phyloP scores from a whole-genome alignment of 257 asterid species.

The Dorcoceras hygrometricum region DNA sequence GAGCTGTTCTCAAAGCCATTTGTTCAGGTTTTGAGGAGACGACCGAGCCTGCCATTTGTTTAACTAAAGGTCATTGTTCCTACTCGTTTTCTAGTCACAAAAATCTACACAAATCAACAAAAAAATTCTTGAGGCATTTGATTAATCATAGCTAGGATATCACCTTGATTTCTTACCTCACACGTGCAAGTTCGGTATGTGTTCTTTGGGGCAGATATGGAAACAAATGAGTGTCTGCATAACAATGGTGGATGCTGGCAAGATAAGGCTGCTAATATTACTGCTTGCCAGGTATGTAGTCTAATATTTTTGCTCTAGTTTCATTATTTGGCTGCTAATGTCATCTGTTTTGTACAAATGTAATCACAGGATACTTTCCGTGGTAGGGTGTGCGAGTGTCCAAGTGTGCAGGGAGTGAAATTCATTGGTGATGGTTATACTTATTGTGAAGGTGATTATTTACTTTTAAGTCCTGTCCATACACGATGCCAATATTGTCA shows the following conservation, averaged over 20 bases:
- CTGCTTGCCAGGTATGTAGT: constrained; percentile 97
- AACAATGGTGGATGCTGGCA: constrained; percentile 99
- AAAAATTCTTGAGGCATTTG: neutral
- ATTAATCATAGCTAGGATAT: neutral
- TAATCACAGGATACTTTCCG: constrained; percentile 83
- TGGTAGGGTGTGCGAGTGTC: constrained; percentile 91
- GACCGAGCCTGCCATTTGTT: constrained; percentile 64
- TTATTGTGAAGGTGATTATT: constrained; percentile 73
- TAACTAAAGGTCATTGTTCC: constrained; percentile 38
- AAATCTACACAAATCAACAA: neutral
- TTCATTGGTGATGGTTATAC: constrained; percentile 92
- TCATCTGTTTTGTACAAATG: constrained; percentile 15
- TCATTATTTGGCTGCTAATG: constrained; percentile 17
- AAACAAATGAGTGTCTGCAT: constrained; percentile 84
- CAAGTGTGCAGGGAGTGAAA: constrained; percentile 73
- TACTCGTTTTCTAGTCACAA: constrained; percentile 7
- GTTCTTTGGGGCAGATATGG: constrained; percentile 52
- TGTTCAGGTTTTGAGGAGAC: constrained; percentile 70
- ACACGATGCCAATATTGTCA: neutral
- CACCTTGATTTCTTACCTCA: constrained; percentile 1
- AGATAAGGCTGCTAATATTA: constrained; percentile 65
- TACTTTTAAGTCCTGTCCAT: neutral
- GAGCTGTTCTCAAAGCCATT: constrained; percentile 63
- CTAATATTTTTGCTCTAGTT: neutral
- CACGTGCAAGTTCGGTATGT: constrained; percentile 16